phyloP scores from a whole-genome alignment of 2,329 filamentous ascomycete species.

The Phialemonium atrogriseum region DNA sequence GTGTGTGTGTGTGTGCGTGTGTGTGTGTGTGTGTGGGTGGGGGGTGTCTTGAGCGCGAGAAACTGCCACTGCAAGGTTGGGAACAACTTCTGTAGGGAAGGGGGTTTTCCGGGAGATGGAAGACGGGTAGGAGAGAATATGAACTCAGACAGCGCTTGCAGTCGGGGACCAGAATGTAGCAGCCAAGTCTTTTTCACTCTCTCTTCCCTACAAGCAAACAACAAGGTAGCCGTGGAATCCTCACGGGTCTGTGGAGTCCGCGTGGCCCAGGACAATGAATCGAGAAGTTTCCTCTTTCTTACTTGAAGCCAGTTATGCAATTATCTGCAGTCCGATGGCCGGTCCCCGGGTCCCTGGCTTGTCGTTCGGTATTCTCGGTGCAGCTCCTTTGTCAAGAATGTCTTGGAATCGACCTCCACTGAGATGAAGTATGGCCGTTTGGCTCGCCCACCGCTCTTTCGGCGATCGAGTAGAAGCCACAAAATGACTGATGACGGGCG shows the following conservation, averaged over 20 bases:
- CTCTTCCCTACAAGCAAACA: constrained; percentile 30
- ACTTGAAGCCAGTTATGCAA: constrained; percentile 29
- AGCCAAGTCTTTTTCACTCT: constrained; percentile 1
- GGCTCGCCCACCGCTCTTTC: constrained; percentile 41
- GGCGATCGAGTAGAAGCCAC: constrained; percentile 31
- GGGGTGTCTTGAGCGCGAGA: constrained; percentile 34
- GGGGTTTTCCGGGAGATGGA: constrained; percentile 24
- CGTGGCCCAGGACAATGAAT: constrained; percentile 26
- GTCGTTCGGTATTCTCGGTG: constrained; percentile 32
- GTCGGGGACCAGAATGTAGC: constrained; percentile 1
- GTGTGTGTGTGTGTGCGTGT: neutral
- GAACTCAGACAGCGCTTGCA: constrained; percentile 17
- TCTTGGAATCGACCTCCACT: constrained; percentile 42
- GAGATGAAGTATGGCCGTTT: constrained; percentile 34
- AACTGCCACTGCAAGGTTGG: constrained; percentile 15
- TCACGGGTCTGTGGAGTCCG: constrained; percentile 20
- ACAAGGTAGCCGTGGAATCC: constrained; percentile 22
- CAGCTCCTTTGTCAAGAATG: constrained; percentile 37
- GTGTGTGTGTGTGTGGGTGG: constrained; percentile 8
- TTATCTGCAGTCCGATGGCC: constrained; percentile 26
- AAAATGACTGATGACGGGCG: constrained; percentile 30
- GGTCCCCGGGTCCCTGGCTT: constrained; percentile 20
- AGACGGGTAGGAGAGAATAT: constrained; percentile 12
- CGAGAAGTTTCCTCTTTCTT: constrained; percentile 27
- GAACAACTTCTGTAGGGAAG: constrained; percentile 2